A percentile compares a stretch with the other conserved stretches of the same genome.
Evolutionary conservation across 2,329 filamentous ascomycete species (phyloP).

Genomic region (Cytospora piceae): DNA sequence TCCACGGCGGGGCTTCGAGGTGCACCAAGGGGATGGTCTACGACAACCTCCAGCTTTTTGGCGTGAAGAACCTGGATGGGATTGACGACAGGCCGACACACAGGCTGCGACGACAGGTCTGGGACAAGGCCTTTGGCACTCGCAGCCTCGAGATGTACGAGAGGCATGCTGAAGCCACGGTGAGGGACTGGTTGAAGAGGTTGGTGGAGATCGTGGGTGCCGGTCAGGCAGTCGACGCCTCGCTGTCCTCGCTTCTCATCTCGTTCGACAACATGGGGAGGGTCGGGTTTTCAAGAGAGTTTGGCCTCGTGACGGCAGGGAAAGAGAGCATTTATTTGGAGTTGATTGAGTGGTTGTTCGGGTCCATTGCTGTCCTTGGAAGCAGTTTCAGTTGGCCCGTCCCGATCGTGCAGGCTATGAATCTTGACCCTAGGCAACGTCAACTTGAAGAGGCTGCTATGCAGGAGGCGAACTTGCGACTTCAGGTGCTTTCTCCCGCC

Average conservation of each 20-base stretch:
- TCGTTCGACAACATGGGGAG: conserved; percentile 39
- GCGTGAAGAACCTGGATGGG: conserved; percentile 34
- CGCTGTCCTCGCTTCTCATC: conserved; percentile 36
- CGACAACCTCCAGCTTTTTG: conserved; percentile 27
- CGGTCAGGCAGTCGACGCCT: conserved; percentile 32
- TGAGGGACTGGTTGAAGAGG: not conserved
- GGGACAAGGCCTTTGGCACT: conserved; percentile 35
- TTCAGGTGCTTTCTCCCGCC: too few species aligned
- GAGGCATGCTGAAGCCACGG: not conserved
- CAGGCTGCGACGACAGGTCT: conserved; percentile 35
- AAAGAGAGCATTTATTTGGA: conserved; percentile 34
- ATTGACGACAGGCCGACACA: conserved; percentile 33
- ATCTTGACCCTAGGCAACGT: not conserved
- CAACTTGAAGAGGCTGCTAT: not conserved
- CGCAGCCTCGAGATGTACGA: conserved; percentile 33
- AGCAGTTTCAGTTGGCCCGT: conserved; percentile 32
- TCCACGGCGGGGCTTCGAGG: conserved; percentile 33
- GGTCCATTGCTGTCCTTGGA: conserved; percentile 29
- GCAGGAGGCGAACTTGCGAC: too few species aligned
- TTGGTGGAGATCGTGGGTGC: conserved; percentile 21
- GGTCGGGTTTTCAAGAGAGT: conserved; percentile 35
- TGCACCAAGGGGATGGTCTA: conserved; percentile 33
- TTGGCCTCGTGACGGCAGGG: conserved; percentile 34
- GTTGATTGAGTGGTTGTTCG: conserved; percentile 34
- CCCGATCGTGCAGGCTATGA: not conserved